A percentile compares a stretch with the other conserved stretches of the same genome.
These are phyloP conservation scores for Endoconidiophora laricicola DNA, from an alignment of 2,329 filamentous ascomycete genomes.

Conservation along the genomic window DNA sequence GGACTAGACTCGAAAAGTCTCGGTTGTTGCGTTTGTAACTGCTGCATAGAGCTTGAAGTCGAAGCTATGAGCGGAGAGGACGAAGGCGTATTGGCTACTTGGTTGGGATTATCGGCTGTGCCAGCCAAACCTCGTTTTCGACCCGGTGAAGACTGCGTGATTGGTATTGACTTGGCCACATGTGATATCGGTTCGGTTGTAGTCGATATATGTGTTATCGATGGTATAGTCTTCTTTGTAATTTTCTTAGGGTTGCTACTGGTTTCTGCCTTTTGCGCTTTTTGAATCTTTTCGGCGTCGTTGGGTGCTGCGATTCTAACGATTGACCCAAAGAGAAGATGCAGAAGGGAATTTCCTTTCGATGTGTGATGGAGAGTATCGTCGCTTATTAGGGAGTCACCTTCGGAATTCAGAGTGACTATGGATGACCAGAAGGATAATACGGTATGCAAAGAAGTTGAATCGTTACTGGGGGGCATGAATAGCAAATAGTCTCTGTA, in stretches of 20 bases:
- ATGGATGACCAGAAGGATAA: conserved; percentile 84
- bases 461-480: conserved; percentile 53
- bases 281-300: conserved; percentile 11
- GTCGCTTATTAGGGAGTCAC: conserved; percentile 82
- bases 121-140: conserved; percentile 3
- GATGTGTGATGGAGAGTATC: conserved; percentile 86
- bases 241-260: not conserved
- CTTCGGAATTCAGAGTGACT: conserved; percentile 79
- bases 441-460: conserved; percentile 50
- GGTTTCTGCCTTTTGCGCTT: not conserved
- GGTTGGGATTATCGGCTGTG: not conserved
- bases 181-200: not conserved
- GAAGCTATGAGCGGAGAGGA: not conserved
- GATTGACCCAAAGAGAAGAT: conserved; percentile 60
- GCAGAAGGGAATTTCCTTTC: conserved; percentile 59
- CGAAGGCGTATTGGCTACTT: not conserved
- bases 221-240: not conserved
- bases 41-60: not conserved
- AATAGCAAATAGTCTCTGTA: conserved; percentile 82
- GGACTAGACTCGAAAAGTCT: no score
- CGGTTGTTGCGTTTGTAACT: no score
- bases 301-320: conserved; percentile 27
- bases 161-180: not conserved
- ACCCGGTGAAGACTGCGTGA: not conserved
- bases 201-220: not conserved